Base-by-base conservation (phyloP, 139 green algal genomes). In the Chlamydomonas sp. region DNA sequence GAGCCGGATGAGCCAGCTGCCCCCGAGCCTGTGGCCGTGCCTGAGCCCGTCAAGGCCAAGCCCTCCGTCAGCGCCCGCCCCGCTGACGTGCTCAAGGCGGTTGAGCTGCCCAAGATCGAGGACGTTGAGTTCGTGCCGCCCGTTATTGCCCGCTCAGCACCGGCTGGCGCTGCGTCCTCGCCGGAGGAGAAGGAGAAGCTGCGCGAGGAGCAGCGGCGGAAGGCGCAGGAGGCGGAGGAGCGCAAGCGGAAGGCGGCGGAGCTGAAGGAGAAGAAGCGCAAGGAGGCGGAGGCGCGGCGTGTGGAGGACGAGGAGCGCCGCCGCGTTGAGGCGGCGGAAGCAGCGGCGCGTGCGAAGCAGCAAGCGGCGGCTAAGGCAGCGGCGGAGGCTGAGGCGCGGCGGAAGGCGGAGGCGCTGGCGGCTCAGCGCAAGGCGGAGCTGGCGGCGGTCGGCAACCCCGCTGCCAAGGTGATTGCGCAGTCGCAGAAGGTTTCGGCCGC, bases 51-150 rank as follows among this genome's bases (percentile, higher is more conserved):
- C 4, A 15, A 58, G 31, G 63, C 17, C 67, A 91, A 79, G 67
- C 63, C 62, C 4, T n/a, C 63, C 17, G 63, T 20, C 20, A 83
- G 84, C 74, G 75, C 84, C 2, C 75, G 75, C 3, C 84, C 84
- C 5, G 75, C 75, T 7, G 84, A 88, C 57, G 31, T 88, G 75
- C 75, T 83, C 3, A 88, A 88, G 20, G 2, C 4, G 81, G 87
- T 91, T 20, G 92, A 93, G 85, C 64, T 95, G 79, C 92, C 92
- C 7, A 81, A 83, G 82, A 79, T 92, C 7, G 71, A 81, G 0
- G 85, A 91, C 60, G 80, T 85, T 5, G 89, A 91, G 86, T 92
- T 92, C 66, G 86, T 90, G 80, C 78, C 83, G 76, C 89, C 87
- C 0, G 78, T 89, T 10, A 66, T 81, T 1, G 62, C 69, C 14